Evolutionary conservation across 441 rosid species (phyloP).

Genomic region (Adansonia rubrostipa): DNA sequence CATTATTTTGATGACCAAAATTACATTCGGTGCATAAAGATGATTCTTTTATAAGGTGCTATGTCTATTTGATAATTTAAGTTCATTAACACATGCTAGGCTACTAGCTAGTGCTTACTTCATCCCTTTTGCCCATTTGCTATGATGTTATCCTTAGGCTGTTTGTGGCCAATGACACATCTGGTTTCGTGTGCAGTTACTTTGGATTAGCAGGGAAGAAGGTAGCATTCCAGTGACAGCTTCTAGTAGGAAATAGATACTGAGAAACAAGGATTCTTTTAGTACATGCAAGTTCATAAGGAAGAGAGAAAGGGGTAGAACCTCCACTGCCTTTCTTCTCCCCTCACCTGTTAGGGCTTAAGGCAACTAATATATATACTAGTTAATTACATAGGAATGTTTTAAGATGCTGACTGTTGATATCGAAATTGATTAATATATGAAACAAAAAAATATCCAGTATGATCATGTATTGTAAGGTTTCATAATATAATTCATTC

Average conservation of each 20-base stretch:
- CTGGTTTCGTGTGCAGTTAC: neutral
- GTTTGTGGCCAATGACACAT: neutral
- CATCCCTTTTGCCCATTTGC: neutral
- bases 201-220: neutral
- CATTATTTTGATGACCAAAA: conserved; percentile 9
- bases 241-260: neutral
- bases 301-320: neutral
- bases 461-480: neutral
- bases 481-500: neutral
- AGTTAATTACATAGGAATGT: conserved; percentile 7
- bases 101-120: neutral
- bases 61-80: neutral
- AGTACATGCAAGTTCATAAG: neutral
- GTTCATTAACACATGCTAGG: neutral
- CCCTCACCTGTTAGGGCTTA: neutral
- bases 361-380: neutral
- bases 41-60: neutral
- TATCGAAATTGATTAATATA: neutral
- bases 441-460: conserved; percentile 2
- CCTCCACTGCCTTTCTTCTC: neutral
- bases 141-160: neutral
- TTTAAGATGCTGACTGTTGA: neutral
- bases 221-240: neutral
- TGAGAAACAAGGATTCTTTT: conserved; percentile 8
- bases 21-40: neutral